Percentiles rank a stretch among this genome's conserved stretches.
Evolutionary conservation across 2,329 filamentous ascomycete genomes (phyloP).

Genomic region (Colletotrichum viniferum): DNA sequence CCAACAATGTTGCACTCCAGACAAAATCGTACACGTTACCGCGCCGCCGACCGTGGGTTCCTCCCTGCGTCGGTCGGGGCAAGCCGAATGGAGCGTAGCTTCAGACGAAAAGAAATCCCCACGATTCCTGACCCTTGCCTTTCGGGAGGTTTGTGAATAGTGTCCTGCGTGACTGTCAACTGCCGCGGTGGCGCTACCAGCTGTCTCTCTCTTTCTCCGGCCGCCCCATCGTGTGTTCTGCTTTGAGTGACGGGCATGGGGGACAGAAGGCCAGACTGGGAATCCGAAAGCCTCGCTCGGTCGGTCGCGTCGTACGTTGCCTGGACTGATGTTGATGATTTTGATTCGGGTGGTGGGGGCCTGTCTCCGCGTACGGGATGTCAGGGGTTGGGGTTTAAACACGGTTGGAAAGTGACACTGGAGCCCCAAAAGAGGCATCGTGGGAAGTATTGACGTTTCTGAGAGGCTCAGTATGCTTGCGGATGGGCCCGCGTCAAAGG

Average conservation of each 20-base stretch:
- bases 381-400: not conserved
- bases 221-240: not conserved
- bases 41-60: not conserved
- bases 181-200: not conserved
- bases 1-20: not conserved
- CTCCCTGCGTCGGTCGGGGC: not conserved
- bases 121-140: not conserved
- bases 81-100: not conserved
- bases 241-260: not conserved
- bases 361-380: not conserved
- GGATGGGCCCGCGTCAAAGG: not conserved
- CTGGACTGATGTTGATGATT: constrained; percentile 5
- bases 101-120: not conserved
- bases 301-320: not conserved
- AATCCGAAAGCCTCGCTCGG: not conserved
- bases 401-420: not conserved
- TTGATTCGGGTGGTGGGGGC: constrained; percentile 2
- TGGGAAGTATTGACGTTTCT: not conserved
- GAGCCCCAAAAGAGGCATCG: not conserved
- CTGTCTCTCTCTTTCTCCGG: not conserved
- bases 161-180: not conserved
- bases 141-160: not conserved
- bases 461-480: not conserved
- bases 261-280: not conserved
- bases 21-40: not conserved